phyloP scores from a whole-genome alignment of 2,329 filamentous ascomycete genomes.

The Cercospora zeina region DNA sequence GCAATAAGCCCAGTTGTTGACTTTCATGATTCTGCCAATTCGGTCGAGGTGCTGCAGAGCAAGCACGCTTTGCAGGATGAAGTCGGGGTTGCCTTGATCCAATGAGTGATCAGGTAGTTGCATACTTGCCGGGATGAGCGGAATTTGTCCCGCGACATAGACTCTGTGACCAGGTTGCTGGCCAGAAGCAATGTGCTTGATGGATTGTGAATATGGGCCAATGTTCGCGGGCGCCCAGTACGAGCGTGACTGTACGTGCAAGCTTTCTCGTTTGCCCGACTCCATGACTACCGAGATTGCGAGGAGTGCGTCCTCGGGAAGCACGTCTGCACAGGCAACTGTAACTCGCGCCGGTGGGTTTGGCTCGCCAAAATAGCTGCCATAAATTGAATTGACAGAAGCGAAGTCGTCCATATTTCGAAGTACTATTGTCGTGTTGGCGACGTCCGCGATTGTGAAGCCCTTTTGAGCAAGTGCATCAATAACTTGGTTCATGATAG shows the following conservation, averaged over 20 bases:
- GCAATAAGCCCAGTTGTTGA: slow-evolving; percentile 72
- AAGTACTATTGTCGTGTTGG: slow-evolving; percentile 65
- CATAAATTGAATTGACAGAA: slow-evolving; percentile 73
- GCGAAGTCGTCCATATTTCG: slow-evolving; percentile 78
- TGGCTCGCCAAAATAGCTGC: slow-evolving; percentile 68
- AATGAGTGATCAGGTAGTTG: slow-evolving; percentile 43
- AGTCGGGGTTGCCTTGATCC: slow-evolving; percentile 12
- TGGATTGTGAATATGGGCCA: slow-evolving; percentile 91
- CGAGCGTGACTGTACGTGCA: slow-evolving; percentile 89
- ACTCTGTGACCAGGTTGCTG: slow-evolving; percentile 45
- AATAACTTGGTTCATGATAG: slow-evolving; percentile 44
- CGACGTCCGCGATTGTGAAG: slow-evolving; percentile 36
- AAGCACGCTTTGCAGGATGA: slow-evolving; percentile 62
- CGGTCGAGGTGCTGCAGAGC: slow-evolving; percentile 88
- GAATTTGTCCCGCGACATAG: slow-evolving; percentile 86
- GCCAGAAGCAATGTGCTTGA: slow-evolving; percentile 52
- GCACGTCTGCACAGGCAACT: slow-evolving; percentile 68
- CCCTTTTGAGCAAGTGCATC: slow-evolving; percentile 11
- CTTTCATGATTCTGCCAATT: slow-evolving; percentile 69
- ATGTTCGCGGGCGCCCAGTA: slow-evolving; percentile 99
- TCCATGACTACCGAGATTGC: slow-evolving; percentile 57
- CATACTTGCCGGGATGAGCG: slow-evolving; percentile 81
- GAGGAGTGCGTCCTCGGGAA: slow-evolving; percentile 63
- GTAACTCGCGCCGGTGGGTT: slow-evolving; percentile 86
- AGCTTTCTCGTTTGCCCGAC: slow-evolving; percentile 46